These are phyloP conservation scores for Apophysomyces elegans DNA, from an alignment of 371 early-diverging fungal species.

Conservation along the genomic window DNA sequence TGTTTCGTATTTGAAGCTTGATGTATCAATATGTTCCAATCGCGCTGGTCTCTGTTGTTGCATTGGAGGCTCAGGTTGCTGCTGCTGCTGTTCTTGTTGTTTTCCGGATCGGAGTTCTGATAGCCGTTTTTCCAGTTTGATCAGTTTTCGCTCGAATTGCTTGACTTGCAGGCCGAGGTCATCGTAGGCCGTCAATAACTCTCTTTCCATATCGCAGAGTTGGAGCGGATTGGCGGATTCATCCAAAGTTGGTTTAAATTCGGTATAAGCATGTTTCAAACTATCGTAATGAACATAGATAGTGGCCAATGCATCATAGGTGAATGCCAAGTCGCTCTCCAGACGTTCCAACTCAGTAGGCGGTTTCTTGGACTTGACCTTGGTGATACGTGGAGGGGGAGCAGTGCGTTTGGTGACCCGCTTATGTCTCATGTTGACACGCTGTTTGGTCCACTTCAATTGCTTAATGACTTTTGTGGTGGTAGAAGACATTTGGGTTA, in stretches of 20 bases:
- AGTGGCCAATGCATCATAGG: constrained; percentile 44
- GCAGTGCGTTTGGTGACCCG: neutral
- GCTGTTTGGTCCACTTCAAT: constrained; percentile 1
- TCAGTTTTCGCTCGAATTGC: constrained; percentile 42
- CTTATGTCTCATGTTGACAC: neutral
- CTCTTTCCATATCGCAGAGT: constrained; percentile 49
- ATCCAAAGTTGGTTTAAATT: constrained; percentile 32
- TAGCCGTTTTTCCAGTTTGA: constrained; percentile 35
- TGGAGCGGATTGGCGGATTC: constrained; percentile 35
- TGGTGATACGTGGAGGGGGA: neutral
- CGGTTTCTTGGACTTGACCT: neutral
- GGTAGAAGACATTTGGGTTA: neutral
- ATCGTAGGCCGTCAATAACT: constrained; percentile 52
- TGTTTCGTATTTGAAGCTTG: neutral
- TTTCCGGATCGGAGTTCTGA: neutral
- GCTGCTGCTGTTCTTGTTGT: constrained; percentile 29
- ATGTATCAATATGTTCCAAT: neutral
- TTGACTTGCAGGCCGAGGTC: constrained; percentile 46
- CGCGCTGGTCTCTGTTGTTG: neutral
- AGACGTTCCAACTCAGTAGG: constrained; percentile 16
- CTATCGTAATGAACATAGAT: constrained; percentile 47
- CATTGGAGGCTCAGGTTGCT: neutral
- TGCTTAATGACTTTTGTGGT: neutral
- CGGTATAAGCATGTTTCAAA: constrained; percentile 41
- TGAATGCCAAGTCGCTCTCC: constrained; percentile 42